These are phyloP conservation scores for Gossypium stocksii DNA, from an alignment of 345 rosid species.

Conservation along the genomic window DNA sequence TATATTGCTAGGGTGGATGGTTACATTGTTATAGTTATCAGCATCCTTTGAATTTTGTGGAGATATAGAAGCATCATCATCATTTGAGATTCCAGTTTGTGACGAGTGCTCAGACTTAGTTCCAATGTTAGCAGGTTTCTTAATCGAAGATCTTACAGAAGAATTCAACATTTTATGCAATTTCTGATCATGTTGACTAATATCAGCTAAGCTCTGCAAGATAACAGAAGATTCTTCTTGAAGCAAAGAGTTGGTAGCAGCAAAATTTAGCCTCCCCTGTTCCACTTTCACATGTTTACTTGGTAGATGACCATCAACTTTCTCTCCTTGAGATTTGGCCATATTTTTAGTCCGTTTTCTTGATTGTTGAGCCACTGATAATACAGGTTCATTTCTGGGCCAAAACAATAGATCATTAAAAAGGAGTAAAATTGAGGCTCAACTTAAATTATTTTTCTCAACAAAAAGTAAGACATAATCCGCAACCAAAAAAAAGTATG, in stretches of 20 bases:
- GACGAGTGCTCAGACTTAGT: conserved; percentile 20
- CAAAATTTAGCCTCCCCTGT: conserved; percentile 20
- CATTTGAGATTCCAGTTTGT: conserved; percentile 17
- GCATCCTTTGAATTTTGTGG: conserved; percentile 13
- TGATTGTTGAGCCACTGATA: conserved; percentile 18
- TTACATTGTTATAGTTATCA: conserved; percentile 18
- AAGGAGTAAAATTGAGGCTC: background rate
- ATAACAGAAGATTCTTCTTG: conserved; percentile 19
- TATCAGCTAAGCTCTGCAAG: conserved; percentile 17
- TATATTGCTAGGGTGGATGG: conserved; percentile 16
- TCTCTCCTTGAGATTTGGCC: conserved; percentile 20
- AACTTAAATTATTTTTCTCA: background rate
- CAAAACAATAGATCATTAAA: background rate
- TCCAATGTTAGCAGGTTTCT: conserved; percentile 14
- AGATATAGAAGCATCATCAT: conserved; percentile 20
- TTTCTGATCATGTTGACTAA: conserved; percentile 17
- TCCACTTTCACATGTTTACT: conserved; percentile 29
- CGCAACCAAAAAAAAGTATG: background rate
- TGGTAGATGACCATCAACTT: conserved; percentile 13
- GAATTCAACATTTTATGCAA: conserved; percentile 16
- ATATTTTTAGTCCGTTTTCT: conserved; percentile 27
- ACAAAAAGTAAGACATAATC: background rate
- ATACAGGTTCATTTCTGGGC: conserved; percentile 23
- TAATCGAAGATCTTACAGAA: conserved; percentile 23
- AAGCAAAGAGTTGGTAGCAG: conserved; percentile 9